Base-by-base conservation (phyloP, 805 yeast genomes). In the Lachancea fermentati region DNA sequence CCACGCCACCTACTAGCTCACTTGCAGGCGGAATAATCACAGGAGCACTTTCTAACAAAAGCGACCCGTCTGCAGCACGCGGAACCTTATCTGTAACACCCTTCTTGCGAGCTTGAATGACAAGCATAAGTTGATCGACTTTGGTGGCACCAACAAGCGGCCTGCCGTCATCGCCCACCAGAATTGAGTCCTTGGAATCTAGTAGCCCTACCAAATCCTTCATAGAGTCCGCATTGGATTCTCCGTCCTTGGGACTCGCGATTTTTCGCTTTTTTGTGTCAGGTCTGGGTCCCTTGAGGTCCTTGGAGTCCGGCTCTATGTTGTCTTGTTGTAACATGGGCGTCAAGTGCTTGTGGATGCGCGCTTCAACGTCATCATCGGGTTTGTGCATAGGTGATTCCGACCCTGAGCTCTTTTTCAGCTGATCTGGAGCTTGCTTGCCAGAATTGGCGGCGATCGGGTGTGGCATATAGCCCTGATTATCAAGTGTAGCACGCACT, bases 71-170 rank as follows among this genome's bases (percentile, higher is more conserved):
- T 6, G 75, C 75, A 1, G 81, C 76, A 46, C 78, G 80, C 36
- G 72, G 70, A 31, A 84, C 79, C 35, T 71, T 75, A 8, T 78
- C 74, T n/a, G 76, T 76, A 18, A 81, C 70, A 6, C 89, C 85
- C 48, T 84, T 82, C 44, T 82, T 84, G 37, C 95, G 72, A 0
- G 96, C 95, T 60, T 89, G 95, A 39, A 89, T 83, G 29, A 87
- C 85, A 36, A 89, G 69, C 96, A 89, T 87, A 54, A 89, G 67
- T 53, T 83, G 94, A 63, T 89, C 97, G 19, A 89, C 85, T 55
- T 85, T 85, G 0, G 96, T 89, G 3, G 89, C 87, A 2, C 96
- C 96, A 4, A 86, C 60, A 16, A 81, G 64, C 3, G 88, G 86
- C 37, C 85, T 65, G 1, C 82, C 81, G 49, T 79, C 85, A 33